Evolutionary conservation across 2,329 filamentous ascomycete species (phyloP).

Genomic region (Hypoxylon sp.): DNA sequence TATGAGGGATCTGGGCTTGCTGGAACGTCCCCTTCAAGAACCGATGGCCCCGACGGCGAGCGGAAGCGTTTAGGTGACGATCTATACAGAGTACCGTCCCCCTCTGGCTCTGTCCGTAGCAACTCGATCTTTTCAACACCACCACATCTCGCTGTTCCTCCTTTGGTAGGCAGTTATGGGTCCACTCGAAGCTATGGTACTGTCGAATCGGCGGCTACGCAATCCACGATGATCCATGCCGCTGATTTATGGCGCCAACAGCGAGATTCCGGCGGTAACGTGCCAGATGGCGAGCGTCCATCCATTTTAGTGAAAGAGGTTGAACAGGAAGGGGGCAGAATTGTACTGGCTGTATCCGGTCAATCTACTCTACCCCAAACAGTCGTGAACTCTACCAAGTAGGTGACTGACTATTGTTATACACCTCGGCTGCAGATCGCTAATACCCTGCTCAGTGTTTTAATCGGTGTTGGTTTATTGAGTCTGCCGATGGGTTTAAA

Average conservation of each 20-base stretch:
- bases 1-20: conserved; percentile 41
- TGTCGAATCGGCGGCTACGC: conserved; percentile 53
- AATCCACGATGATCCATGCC: conserved; percentile 60
- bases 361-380: conserved; percentile 97
- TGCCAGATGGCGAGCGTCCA: conserved; percentile 68
- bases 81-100: conserved; percentile 45
- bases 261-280: conserved; percentile 58
- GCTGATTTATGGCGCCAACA: conserved; percentile 62
- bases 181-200: conserved; percentile 66
- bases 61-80: conserved; percentile 59
- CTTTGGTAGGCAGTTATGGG: conserved; percentile 76
- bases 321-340: conserved; percentile 85
- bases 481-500: conserved; percentile 88
- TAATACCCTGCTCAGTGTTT: conserved; percentile 58
- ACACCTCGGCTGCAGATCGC: neutral
- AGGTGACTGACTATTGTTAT: conserved; percentile 26
- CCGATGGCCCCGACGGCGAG: conserved; percentile 46
- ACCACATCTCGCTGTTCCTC: conserved; percentile 71
- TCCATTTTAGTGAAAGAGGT: conserved; percentile 89
- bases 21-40: conserved; percentile 24
- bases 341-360: conserved; percentile 84
- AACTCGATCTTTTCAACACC: conserved; percentile 65
- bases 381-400: conserved; percentile 94
- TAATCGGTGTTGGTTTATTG: conserved; percentile 89
- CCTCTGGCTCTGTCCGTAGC: conserved; percentile 46